Evolutionary conservation across 495 filamentous ascomycete species (phyloP).

Genomic region (Neurospora discreta): DNA sequence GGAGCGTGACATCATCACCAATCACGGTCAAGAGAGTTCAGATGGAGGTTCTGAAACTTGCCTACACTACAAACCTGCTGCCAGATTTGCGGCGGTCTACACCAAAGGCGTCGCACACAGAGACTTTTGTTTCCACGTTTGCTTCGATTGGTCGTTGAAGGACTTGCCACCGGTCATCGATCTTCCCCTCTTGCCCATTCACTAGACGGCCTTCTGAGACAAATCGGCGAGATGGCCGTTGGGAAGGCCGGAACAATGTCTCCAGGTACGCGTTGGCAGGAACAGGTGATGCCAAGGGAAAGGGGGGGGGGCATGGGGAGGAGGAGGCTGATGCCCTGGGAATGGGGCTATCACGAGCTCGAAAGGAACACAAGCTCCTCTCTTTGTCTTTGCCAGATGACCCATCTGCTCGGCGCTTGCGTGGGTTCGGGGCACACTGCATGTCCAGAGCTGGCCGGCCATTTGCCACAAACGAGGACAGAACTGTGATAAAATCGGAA

Average conservation of each 20-base stretch:
- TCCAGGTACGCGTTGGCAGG: background rate
- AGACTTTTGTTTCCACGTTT: background rate
- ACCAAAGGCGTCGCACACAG: background rate
- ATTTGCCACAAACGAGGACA: background rate
- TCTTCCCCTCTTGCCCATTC: background rate
- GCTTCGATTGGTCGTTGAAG: background rate
- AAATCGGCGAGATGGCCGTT: background rate
- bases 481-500: background rate
- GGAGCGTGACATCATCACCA: background rate
- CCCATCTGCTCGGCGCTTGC: background rate
- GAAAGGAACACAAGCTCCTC: background rate
- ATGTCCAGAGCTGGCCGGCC: background rate
- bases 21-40: background rate
- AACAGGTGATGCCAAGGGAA: background rate
- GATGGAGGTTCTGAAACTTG: background rate
- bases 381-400: background rate
- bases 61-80: background rate
- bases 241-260: background rate
- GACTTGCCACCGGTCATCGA: background rate
- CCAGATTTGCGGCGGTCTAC: background rate
- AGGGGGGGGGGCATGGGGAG: background rate
- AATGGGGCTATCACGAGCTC: background rate
- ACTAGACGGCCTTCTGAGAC: background rate
- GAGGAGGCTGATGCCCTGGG: background rate
- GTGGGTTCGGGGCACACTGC: background rate